phyloP scores from a whole-genome alignment of 192 early-diverging fungal species.

The Backusella morwellensis region DNA sequence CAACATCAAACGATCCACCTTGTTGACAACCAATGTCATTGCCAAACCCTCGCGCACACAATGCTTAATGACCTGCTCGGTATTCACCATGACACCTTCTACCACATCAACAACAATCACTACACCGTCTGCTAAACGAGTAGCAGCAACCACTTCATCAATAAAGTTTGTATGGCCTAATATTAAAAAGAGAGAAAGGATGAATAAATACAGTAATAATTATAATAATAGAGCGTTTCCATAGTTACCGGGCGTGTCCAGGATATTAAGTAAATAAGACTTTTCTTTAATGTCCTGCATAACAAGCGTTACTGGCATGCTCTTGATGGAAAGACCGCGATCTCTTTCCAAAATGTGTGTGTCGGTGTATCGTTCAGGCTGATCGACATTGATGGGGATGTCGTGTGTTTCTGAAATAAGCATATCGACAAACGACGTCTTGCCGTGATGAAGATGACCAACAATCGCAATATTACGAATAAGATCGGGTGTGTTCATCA shows the following conservation, averaged over 20 bases:
- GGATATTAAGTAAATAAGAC: conserved; percentile 84
- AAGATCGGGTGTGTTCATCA: conserved; percentile 76
- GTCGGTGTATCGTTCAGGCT: conserved; percentile 85
- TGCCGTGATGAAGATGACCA: conserved; percentile 98
- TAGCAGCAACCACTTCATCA: conserved; percentile 87
- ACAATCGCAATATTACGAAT: conserved; percentile 88
- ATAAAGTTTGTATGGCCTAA: conserved; percentile 91
- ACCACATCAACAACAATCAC: conserved; percentile 93
- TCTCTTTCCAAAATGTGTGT: conserved; percentile 88
- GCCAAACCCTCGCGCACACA: conserved; percentile 75
- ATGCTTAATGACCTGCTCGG: conserved; percentile 82
- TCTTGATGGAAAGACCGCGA: conserved; percentile 89
- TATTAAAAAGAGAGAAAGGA: neutral
- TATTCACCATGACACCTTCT: conserved; percentile 95
- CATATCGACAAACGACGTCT: conserved; percentile 91
- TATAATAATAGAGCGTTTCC: neutral
- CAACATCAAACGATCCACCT: conserved; percentile 95
- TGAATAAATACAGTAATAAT: neutral
- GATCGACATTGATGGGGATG: conserved; percentile 47
- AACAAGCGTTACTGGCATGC: conserved; percentile 90
- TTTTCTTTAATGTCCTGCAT: conserved; percentile 86
- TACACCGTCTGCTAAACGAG: conserved; percentile 87
- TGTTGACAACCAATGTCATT: conserved; percentile 92
- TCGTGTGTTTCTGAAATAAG: conserved; percentile 88
- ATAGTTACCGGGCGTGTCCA: conserved; percentile 84